Base-by-base conservation (phyloP, 1,139 yeast species). In the Pneumocystis jirovecii region DNA sequence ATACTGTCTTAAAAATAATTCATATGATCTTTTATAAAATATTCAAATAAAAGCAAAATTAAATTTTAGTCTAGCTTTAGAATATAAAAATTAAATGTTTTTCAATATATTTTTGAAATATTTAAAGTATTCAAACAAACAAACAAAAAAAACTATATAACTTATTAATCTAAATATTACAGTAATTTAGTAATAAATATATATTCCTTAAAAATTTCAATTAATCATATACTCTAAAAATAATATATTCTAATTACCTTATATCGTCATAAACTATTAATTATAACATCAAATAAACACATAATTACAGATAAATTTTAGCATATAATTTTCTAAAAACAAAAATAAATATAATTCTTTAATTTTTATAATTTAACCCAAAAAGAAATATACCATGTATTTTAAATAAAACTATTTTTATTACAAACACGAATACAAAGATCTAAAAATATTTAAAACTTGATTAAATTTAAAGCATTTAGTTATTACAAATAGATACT, bases 371-470 rank as follows among this genome's bases (percentile, higher is more conserved):
- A 15, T 21, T 19, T 19, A 25, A 5, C 6, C 10, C 29, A 25
- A 10, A 21, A 59, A 59, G n/a, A 59, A 35, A 39, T 21, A 59
- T 66, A 56, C 59, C 81, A 71, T 79, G 93, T 72, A 77, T 86
- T 64, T 83, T 85, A 39, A 81, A 82, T 67, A 85, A 85, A 72
- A 80, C 81, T 44, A 78, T 84, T 50, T 79, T 87, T 56, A 81
- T 86, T 72, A 86, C 93, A 21, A 93, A 93, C 40, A 91, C 91
- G 21, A 83, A 88, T 45, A 81, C 89, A 3, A 91, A 91, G 15
- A 87, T 87, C 71, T 95, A 40, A 60, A 42, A 50, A 37, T 42
- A 60, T 1, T 10, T 3, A 25, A 12, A 12, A 7, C n/a, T 42
- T 29, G 7, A 59, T 21, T 19, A 25, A 29, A 40, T 42, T 29